A percentile compares a stretch with the other conserved stretches of the same genome.
Evolutionary conservation across 2,329 filamentous ascomycete species (phyloP).

Genomic region (Diaporthe citrichinensis): DNA sequence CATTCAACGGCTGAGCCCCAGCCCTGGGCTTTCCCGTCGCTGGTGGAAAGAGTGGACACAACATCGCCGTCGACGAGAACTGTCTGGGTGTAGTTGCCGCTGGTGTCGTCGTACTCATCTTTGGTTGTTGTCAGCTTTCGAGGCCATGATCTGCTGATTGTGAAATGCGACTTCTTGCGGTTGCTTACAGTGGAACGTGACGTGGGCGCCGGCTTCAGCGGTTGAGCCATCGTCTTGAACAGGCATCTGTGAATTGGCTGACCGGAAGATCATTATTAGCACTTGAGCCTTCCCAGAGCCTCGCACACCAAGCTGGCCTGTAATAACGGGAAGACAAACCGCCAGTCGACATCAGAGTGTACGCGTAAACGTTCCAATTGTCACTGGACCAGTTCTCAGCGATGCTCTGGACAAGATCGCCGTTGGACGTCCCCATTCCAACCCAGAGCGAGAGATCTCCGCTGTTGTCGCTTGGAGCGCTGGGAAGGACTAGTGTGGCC

Average conservation of each 20-base stretch:
- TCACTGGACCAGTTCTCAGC: constrained; percentile 52
- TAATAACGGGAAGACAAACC: not conserved
- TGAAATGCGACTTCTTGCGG: not conserved
- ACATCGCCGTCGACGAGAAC: constrained; percentile 51
- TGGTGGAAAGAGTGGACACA: constrained; percentile 61
- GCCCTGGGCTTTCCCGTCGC: constrained; percentile 57
- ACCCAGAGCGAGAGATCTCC: constrained; percentile 61
- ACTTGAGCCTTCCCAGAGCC: not conserved
- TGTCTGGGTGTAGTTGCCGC: constrained; percentile 56
- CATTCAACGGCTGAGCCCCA: constrained; percentile 67
- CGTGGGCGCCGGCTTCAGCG: constrained; percentile 49
- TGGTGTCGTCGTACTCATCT: constrained; percentile 50
- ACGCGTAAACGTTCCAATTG: constrained; percentile 58
- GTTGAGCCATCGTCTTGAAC: constrained; percentile 49
- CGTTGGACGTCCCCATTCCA: constrained; percentile 62
- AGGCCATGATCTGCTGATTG: not conserved
- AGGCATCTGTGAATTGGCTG: not conserved
- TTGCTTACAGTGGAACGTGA: constrained; percentile 57
- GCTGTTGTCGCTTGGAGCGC: constrained; percentile 52
- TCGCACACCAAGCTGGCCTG: not conserved
- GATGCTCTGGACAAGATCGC: constrained; percentile 62
- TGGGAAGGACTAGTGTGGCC: constrained; percentile 59
- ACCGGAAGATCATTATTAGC: not conserved
- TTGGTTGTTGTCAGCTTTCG: not conserved
- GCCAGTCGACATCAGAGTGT: constrained; percentile 51